Percentiles rank a stretch among this genome's conserved stretches.
These are phyloP conservation scores for Fusarium scirpi DNA, from an alignment of 2,329 filamentous ascomycete genomes.

Conservation along the genomic window DNA sequence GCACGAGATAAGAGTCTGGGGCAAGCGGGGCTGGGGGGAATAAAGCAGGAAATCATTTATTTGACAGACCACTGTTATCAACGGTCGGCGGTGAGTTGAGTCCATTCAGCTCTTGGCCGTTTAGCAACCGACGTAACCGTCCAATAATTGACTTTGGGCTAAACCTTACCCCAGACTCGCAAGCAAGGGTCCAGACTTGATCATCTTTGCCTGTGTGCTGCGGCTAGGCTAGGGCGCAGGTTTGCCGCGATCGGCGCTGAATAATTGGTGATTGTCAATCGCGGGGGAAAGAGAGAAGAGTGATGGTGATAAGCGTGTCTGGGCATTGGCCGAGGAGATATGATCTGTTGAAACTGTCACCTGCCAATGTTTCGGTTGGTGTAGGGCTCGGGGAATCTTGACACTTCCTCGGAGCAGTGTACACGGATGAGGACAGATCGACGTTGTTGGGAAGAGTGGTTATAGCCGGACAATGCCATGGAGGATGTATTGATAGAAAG, in stretches of 20 bases:
- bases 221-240: constrained; percentile 1
- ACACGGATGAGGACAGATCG: neutral
- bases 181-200: neutral
- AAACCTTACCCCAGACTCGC: constrained; percentile 13
- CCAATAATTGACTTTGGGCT: neutral
- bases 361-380: neutral
- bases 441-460: neutral
- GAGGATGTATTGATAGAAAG: neutral
- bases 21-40: neutral
- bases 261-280: neutral
- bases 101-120: neutral
- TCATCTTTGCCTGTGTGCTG: neutral
- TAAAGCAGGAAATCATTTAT: neutral
- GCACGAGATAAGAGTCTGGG: constrained; percentile 17
- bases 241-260: constrained; percentile 13
- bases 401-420: neutral
- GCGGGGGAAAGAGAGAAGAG: too few species aligned
- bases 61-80: neutral
- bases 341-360: neutral
- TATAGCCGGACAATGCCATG: neutral
- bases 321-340: neutral
- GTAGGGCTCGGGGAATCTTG: neutral
- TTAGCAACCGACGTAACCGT: neutral
- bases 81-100: constrained; percentile 1
- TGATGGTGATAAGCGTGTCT: neutral